Base-by-base conservation (phyloP, 2,329 filamentous ascomycete genomes). In the Phialophora expanda region DNA sequence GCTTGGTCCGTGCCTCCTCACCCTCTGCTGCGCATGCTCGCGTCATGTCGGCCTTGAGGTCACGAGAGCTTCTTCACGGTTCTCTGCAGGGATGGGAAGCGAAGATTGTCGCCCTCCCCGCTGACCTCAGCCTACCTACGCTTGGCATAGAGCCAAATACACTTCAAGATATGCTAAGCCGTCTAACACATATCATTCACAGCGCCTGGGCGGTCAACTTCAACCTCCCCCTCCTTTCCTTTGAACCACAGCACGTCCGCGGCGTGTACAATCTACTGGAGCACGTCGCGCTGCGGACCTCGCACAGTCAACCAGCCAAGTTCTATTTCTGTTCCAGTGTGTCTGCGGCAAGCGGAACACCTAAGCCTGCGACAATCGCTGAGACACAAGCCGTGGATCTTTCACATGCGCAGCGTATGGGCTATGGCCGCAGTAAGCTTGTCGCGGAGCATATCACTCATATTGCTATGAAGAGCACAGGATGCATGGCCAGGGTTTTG, bases 191-290 rank as follows among this genome's bases (percentile, higher is more conserved):
- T 2, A 78, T 91, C 24, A 83, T 90, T 61, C 87, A 89, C 73
- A 80, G 86, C 9, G 87, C 87, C 17, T 89, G 87, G 87, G 80
- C 84, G 1, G 87, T 89, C 24, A 89, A 89, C 74, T 89, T 89
- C 77, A 84, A 82, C 46, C 78, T 87, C 61, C 80, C 82, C 6
- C 77, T 89, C 0, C 75, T 75, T 50, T 85, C 82, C 66, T 89
- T 89, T 70, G 81, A 81, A 57, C 55, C 56, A 3, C 82, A 85
- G 67, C 82, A 83, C 68, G 82, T 88, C 38, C 75, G 77, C 3
- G 82, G 80, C 41, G 75, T 85, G 9, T 75, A 75, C 12, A 80
- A 86, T 67, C 75, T 87, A 0, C 73, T 87, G 71, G n/a, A 51
- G 48, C 24, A 70, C 70, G 3, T 65, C 61, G 22, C 32, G 28